Evolutionary conservation across 2,329 filamentous ascomycete species (phyloP).

Genomic region (Neophaeococcomyces aloes): DNA sequence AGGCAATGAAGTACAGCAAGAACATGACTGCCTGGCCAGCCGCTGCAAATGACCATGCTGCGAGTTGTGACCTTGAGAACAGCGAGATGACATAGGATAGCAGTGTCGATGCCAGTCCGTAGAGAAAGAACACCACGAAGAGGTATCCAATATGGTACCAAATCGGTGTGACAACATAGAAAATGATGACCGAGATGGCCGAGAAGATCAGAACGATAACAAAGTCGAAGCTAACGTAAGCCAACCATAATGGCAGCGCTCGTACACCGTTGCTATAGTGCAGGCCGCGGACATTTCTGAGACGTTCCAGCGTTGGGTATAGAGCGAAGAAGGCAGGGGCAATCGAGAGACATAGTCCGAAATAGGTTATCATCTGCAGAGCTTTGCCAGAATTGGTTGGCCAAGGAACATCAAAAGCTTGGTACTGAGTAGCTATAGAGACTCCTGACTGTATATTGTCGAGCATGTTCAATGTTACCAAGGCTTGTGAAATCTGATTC

Average conservation of each 20-base stretch:
- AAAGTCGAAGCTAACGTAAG: slow-evolving; percentile 74
- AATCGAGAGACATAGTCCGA: slow-evolving; percentile 64
- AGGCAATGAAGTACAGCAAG: slow-evolving; percentile 60
- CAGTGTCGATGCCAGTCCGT: slow-evolving; percentile 66
- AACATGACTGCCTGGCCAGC: slow-evolving; percentile 64
- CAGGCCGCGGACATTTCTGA: slow-evolving; percentile 67
- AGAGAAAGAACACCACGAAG: slow-evolving; percentile 70
- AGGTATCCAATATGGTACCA: slow-evolving; percentile 76
- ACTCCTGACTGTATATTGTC: slow-evolving; percentile 57
- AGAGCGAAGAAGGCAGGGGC: slow-evolving; percentile 81
- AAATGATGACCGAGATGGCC: slow-evolving; percentile 57
- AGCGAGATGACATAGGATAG: slow-evolving; percentile 74
- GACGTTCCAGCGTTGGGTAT: slow-evolving; percentile 76
- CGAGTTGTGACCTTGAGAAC: slow-evolving; percentile 66
- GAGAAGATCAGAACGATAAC: slow-evolving; percentile 58
- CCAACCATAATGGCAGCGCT: slow-evolving; percentile 71
- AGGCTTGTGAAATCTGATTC: slow-evolving; percentile 41
- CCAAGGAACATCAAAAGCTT: slow-evolving; percentile 66
- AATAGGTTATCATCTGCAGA: slow-evolving; percentile 70
- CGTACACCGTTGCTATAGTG: slow-evolving; percentile 89
- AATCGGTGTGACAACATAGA: slow-evolving; percentile 48
- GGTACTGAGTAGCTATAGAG: slow-evolving; percentile 61
- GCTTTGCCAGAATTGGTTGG: slow-evolving; percentile 58
- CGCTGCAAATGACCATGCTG: slow-evolving; percentile 73
- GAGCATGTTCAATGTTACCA: slow-evolving; percentile 51